Base-by-base conservation (phyloP, 805 yeast genomes). In the Candida dendrica region DNA sequence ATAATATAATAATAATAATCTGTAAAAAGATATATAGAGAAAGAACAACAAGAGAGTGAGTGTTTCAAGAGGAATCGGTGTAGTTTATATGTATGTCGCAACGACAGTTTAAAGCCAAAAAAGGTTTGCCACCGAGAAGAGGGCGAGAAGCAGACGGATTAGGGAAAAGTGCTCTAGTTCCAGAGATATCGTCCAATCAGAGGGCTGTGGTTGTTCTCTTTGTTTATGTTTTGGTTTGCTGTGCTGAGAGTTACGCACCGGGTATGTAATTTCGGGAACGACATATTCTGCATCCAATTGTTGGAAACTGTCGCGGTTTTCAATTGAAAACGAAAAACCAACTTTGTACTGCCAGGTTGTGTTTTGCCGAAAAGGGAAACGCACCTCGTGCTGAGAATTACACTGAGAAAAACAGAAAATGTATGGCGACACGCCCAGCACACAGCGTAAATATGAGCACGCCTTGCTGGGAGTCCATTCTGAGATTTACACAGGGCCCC, bases 221-320 rank as follows among this genome's bases (percentile, higher is more conserved):
- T 20, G 17, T 31, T 31, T 14, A 14, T 6, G 17, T 30, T 20
- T 30, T 33, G 14, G 16, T 20, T 24, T 2, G n/a, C 17, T 18
- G 49, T 45, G 33, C 52, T 36, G 41, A 39, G n/a, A 34, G 30
- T 37, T 49, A 36, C 53, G 30, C 37, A 18, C 13, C 6, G 15
- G 15, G 24, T 7, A 24, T 24, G 27, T 24, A 24, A 24, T 8
- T 24, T 10, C 27, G 27, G 27, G 27, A 24, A 24, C 27, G 27
- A 24, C 27, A 24, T 24, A 24, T 24, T 24, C 27, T 24, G 27
- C 7, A 8, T 24, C 27, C 27, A 24, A 24, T 24, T 24, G 27
- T 8, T 24, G 7, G 7, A 24, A 42, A 37, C 33, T 29, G 39
- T 39, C 40, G 36, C 40, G 10, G 39, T 42, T 38, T 39, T 17